A percentile compares a stretch with the other conserved stretches of the same genome.
phyloP scores from a whole-genome alignment of 1,139 yeast species.

The Protomyces inouyei region DNA sequence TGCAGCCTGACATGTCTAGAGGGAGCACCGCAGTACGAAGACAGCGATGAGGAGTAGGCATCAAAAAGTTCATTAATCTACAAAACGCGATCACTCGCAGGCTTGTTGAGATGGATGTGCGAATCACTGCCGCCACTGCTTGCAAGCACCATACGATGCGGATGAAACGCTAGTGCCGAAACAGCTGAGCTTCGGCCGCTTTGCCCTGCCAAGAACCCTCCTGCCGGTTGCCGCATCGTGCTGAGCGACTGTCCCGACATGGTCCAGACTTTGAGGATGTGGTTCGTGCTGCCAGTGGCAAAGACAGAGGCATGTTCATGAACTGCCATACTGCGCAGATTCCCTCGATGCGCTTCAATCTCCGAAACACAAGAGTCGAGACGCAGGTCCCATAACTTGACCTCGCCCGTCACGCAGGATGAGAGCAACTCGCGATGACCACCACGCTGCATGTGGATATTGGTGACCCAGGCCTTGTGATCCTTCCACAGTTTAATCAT shows the following conservation, averaged over 20 bases:
- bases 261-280: slow-evolving; percentile 71
- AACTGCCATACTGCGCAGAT: slow-evolving; percentile 68
- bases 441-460: slow-evolving; percentile 93
- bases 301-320: slow-evolving; percentile 89
- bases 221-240: slow-evolving; percentile 50
- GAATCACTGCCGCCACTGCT: slow-evolving; percentile 36
- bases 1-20: slow-evolving; percentile 21
- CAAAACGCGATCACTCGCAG: neutral
- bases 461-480: slow-evolving; percentile 61
- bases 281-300: slow-evolving; percentile 55
- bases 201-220: slow-evolving; percentile 42
- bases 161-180: slow-evolving; percentile 73
- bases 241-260: slow-evolving; percentile 73
- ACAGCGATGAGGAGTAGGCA: neutral
- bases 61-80: neutral
- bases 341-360: slow-evolving; percentile 57
- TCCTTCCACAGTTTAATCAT: slow-evolving; percentile 77
- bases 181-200: slow-evolving; percentile 46
- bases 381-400: slow-evolving; percentile 88
- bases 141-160: slow-evolving; percentile 91
- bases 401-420: slow-evolving; percentile 73
- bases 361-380: slow-evolving; percentile 62
- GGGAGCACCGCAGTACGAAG: slow-evolving; percentile 13
- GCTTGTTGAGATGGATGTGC: slow-evolving; percentile 22
- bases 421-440: slow-evolving; percentile 86